Base-by-base conservation (phyloP, 2,329 filamentous ascomycete genomes). In the Colletotrichum lentis region DNA sequence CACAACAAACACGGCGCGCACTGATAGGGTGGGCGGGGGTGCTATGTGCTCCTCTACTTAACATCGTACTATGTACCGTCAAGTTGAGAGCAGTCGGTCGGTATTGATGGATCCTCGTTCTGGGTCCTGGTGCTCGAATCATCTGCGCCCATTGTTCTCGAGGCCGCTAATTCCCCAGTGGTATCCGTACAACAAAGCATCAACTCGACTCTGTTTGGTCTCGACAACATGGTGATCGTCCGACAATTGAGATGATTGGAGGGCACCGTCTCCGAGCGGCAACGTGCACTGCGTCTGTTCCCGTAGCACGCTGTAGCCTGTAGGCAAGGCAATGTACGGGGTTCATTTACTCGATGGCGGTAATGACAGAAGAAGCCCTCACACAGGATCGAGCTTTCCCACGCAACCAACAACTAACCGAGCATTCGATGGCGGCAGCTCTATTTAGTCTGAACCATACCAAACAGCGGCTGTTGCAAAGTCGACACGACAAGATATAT, bases 1-100 rank as follows among this genome's bases (percentile, higher is more conserved):
- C 66, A 66, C 55, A n/a, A n/a, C 24, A 66, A 66, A 46, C 56
- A 46, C 46, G 7, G 53, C 66, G 53, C 66, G 66, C 62, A 56
- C 55, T 69, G 66, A 66, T 69, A 55, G 14, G 35, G 27, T 35
- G 59, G 8, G 31, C n/a, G n/a, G 24, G 2, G 4, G 6, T 10
- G 31, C 31, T 35, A 35, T 35, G 31, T 35, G 12, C 24, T 31
- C 49, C 55, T 22, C 22, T 39, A 53, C 18, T n/a, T n/a, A n/a
- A n/a, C n/a, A n/a, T n/a, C n/a, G n/a, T n/a, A n/a, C n/a, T n/a
- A 24, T 35, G 2, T 43, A 39, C 16, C 3, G 43, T 59, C 31
- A 35, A 8, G 31, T 10, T 35, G 7, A 39, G 20, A 58, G 55
- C 31, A 24, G 16, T 12, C 43, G 56, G n/a, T 47, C 27, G 8